A percentile compares a stretch with the other conserved stretches of the same genome.
Conservation (phyloP, 768 basidiomycete genomes). For the Trametes maxima region DNA sequence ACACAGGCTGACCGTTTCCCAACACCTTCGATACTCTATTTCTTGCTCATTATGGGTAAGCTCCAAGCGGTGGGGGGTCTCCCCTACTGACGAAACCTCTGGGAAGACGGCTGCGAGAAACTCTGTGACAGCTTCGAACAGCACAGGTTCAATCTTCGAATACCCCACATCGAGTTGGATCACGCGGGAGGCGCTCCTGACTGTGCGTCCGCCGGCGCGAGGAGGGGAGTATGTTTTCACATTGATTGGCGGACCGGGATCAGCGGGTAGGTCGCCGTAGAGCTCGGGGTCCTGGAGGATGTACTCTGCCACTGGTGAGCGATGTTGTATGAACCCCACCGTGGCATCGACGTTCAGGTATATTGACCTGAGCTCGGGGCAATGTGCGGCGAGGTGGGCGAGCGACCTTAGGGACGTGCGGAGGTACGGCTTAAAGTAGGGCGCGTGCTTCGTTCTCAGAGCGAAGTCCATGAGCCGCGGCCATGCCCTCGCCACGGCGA, state of each 20-base stretch:
- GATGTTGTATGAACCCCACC: neutral
- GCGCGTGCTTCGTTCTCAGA: neutral
- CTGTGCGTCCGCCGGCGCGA: too few species aligned
- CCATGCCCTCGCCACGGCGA: neutral
- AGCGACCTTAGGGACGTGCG: neutral
- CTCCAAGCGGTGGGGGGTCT: too few species aligned
- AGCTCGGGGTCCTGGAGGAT: neutral
- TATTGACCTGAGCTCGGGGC: neutral
- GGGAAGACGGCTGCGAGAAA: too few species aligned
- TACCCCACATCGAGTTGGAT: too few species aligned
- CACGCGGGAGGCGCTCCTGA: too few species aligned
- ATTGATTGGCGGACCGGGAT: neutral
- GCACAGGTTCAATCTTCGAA: too few species aligned
- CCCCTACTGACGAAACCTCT: too few species aligned
- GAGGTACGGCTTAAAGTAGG: neutral
- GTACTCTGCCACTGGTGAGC: neutral
- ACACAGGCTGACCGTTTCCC: neutral
- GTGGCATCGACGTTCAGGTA: neutral
- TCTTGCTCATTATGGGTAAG: neutral
- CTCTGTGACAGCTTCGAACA: too few species aligned
- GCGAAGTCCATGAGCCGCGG: neutral
- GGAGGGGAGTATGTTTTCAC: too few species aligned
- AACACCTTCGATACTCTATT: neutral
- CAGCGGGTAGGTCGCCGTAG: neutral
- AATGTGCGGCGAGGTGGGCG: neutral